Evolutionary conservation across 2,329 filamentous ascomycete genomes (phyloP).

Genomic region (Paecilomyces sp.): DNA sequence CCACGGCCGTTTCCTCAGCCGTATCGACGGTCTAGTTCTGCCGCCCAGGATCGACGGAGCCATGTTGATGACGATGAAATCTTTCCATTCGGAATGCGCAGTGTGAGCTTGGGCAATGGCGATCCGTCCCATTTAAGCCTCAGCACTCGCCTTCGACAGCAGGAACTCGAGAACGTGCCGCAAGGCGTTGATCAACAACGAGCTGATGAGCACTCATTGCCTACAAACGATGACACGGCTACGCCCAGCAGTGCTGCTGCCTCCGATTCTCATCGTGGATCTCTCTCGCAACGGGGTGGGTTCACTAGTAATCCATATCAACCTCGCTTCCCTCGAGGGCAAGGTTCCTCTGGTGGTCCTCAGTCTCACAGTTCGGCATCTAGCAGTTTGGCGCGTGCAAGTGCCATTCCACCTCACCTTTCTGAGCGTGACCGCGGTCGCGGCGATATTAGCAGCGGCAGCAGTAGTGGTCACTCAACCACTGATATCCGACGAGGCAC

Average conservation of each 20-base stretch:
- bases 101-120: conserved; percentile 39
- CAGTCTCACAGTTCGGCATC: conserved; percentile 34
- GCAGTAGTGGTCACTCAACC: conserved; percentile 30
- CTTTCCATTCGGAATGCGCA: conserved; percentile 39
- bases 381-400: conserved; percentile 31
- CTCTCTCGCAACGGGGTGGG: conserved; percentile 12
- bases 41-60: conserved; percentile 27
- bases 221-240: conserved; percentile 12
- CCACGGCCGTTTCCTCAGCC: conserved; percentile 33
- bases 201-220: conserved; percentile 10
- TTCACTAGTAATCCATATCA: conserved; percentile 26
- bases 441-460: conserved; percentile 32
- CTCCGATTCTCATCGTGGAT: conserved; percentile 12
- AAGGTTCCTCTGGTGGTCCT: conserved; percentile 29
- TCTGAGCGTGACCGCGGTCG: conserved; percentile 30
- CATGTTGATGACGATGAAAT: conserved; percentile 34
- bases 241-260: conserved; percentile 10
- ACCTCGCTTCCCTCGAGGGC: conserved; percentile 30
- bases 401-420: conserved; percentile 22
- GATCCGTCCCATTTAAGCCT: conserved; percentile 26
- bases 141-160: conserved; percentile 24
- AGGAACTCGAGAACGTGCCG: conserved; percentile 20
- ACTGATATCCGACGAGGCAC: conserved; percentile 28
- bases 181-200: conserved; percentile 14
- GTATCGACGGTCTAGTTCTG: conserved; percentile 40